These are phyloP conservation scores for Dothistroma septosporum DNA, from an alignment of 2,329 filamentous ascomycete species.

Conservation along the genomic window DNA sequence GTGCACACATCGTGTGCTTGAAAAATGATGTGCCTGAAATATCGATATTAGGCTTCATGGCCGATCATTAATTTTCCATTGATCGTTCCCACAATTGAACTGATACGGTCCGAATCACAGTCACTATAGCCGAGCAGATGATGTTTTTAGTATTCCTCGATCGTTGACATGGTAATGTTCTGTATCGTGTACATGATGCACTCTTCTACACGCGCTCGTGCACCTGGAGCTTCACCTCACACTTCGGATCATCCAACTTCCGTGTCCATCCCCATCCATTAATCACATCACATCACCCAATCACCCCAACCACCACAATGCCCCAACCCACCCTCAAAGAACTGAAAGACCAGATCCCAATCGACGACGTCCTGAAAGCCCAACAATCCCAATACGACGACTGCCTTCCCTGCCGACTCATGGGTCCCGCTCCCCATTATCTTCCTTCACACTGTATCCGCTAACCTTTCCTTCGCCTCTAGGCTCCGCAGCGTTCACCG, in stretches of 20 bases:
- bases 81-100: no score
- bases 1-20: background rate
- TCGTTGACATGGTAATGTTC: background rate
- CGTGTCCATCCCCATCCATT: background rate
- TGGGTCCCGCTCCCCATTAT: slow-evolving; percentile 24
- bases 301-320: background rate
- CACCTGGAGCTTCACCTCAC: background rate
- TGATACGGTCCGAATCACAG: no score
- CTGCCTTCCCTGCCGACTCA: slow-evolving; percentile 32
- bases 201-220: background rate
- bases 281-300: no score
- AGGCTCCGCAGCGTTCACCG: slow-evolving; percentile 46
- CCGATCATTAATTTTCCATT: background rate
- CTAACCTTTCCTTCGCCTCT: background rate
- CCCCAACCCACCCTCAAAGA: slow-evolving; percentile 7
- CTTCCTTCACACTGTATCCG: background rate
- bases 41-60: background rate
- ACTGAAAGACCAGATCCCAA: slow-evolving; percentile 18
- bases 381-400: slow-evolving; percentile 33
- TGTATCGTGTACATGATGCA: background rate
- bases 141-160: background rate
- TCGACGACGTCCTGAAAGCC: slow-evolving; percentile 23
- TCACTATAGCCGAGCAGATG: no score
- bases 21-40: background rate
- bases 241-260: background rate